Evolutionary conservation across 2,329 filamentous ascomycete species (phyloP).

Genomic region (Pyricularia sp.): DNA sequence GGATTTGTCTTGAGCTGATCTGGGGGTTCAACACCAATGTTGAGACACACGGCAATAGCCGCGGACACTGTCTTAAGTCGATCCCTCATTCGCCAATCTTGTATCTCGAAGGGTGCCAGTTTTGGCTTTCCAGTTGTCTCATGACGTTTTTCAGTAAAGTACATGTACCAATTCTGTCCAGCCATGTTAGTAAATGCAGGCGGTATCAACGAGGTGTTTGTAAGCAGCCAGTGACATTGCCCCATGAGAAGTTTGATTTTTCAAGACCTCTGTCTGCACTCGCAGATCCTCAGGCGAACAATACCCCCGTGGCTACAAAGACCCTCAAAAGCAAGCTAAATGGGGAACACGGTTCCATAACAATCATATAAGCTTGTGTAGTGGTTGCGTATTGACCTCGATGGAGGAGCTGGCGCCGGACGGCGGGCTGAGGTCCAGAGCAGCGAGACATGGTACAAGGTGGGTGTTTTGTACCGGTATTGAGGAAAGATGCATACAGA

Average conservation of each 20-base stretch:
- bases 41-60: constrained; percentile 86
- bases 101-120: constrained; percentile 53
- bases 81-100: constrained; percentile 97
- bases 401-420: background rate
- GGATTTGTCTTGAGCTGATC: constrained; percentile 95
- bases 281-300: background rate
- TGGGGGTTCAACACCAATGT: constrained; percentile 94
- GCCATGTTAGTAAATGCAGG: background rate
- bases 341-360: background rate
- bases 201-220: background rate
- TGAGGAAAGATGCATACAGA: background rate
- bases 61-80: constrained; percentile 94
- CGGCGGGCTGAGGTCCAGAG: background rate
- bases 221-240: background rate
- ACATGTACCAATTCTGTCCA: constrained; percentile 93
- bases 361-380: background rate
- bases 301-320: background rate
- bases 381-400: background rate
- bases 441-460: background rate
- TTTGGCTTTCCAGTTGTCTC: constrained; percentile 88
- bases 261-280: background rate
- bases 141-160: constrained; percentile 96
- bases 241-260: background rate
- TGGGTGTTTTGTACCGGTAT: background rate
- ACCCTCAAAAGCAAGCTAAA: background rate